Percentiles rank a stretch among this genome's conserved stretches.
phyloP scores from a whole-genome alignment of 495 filamentous ascomycete genomes.

The Penicillium canariense region DNA sequence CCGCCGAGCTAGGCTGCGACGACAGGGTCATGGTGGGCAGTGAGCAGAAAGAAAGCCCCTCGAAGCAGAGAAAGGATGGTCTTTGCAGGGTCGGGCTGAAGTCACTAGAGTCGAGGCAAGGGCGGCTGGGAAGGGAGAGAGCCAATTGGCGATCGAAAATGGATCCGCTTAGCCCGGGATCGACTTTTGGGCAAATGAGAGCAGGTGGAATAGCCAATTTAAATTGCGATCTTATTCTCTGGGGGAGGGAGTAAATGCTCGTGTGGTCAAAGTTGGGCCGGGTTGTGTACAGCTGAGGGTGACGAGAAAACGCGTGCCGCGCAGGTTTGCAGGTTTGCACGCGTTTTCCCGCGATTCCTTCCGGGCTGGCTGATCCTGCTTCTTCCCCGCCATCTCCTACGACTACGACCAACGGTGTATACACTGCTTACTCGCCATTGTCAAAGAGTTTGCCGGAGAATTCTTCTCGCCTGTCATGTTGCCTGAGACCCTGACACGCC shows the following conservation, averaged over 20 bases:
- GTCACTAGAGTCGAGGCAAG: conserved; percentile 18
- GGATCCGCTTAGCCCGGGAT: conserved; percentile 12
- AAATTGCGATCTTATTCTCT: too few relatives aligned
- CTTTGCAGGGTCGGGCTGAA: conserved; percentile 15
- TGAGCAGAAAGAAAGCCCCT: conserved; percentile 13
- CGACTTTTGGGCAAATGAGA: neutral
- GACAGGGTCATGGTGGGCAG: conserved; percentile 34
- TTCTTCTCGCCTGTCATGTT: neutral
- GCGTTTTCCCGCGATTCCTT: conserved; percentile 6
- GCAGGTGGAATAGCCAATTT: neutral
- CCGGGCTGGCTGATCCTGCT: neutral
- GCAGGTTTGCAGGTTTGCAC: conserved; percentile 15
- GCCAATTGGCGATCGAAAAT: conserved; percentile 28
- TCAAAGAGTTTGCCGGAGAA: neutral
- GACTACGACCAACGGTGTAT: neutral
- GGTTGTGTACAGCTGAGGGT: neutral
- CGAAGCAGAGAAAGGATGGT: conserved; percentile 2
- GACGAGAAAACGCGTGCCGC: conserved; percentile 17
- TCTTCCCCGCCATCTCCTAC: neutral
- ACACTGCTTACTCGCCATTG: neutral
- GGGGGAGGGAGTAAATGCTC: too few relatives aligned
- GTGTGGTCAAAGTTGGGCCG: neutral
- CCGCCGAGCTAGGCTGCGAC: conserved; percentile 34
- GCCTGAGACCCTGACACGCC: neutral
- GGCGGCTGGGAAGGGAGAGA: conserved; percentile 30